Evolutionary conservation across 2,329 filamentous ascomycete genomes (phyloP), one percentile per base, ranked within the genome.

Genomic region (Colletotrichum sp.): DNA sequence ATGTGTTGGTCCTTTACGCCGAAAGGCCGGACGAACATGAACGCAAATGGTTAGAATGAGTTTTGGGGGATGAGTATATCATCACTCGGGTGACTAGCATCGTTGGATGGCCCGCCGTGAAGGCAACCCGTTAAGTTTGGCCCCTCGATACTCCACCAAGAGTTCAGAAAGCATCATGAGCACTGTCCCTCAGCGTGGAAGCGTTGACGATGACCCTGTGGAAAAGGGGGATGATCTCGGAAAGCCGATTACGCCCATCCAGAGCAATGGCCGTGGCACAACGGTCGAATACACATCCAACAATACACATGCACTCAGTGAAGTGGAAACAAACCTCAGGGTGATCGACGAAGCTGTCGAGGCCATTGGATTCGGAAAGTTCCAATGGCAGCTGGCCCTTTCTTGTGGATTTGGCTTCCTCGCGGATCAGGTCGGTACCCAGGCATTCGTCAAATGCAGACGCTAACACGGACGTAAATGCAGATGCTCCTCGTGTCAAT

Each of bases 61-160:
- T 12, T 8, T 52, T 1, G 0, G 44, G 44, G 12, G 6, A 52
- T 52, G n/a, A 52, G 11, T 52, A 52, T 52, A 52, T 52, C 11
- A 52, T 52, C 44, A 22, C 44, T 52, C n/a, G n/a, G 11, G 44
- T 5, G 2, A 22, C 44, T 22, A 13, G 44, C 44, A 22, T 13
- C 0, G 6, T 22, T 48, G 11, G 11, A 4, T 22, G 8, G 39
- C 11, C n/a, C 4, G 3, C n/a, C 6, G 11, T 13, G n/a, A 13
- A 48, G 44, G n/a, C 44, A 48, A 48, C 5, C 6, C n/a, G 6
- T 7, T 11, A 48, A 4, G 3, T 48, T n/a, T n/a, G n/a, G 44
- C 6, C n/a, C 6, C n/a, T 52, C 19, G 39, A 48, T 48, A 48
- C 9, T 12, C 19, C 19, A 19, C 19, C 2, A 12, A 48, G 19